phyloP scores from a whole-genome alignment of 495 filamentous ascomycete genomes.

The Usnea hakonensis region DNA sequence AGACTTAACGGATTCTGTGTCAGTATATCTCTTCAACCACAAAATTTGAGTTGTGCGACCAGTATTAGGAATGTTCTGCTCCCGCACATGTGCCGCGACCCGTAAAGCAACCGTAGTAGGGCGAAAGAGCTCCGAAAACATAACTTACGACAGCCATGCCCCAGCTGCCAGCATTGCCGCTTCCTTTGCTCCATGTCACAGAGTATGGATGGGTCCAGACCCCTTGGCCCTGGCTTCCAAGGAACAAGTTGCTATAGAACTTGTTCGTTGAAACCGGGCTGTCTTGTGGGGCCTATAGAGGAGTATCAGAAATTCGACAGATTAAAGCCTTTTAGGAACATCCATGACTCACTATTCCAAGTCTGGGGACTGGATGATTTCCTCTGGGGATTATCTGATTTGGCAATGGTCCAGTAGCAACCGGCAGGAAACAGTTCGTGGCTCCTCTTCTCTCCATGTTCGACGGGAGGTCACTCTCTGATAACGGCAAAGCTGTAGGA shows the following conservation, averaged over 20 bases:
- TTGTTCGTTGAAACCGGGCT: slow-evolving; percentile 73
- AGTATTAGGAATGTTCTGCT: no score
- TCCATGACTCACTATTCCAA: slow-evolving; percentile 38
- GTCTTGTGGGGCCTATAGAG: slow-evolving; percentile 31
- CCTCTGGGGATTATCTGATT: slow-evolving; percentile 41
- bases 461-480: slow-evolving; percentile 31
- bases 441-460: slow-evolving; percentile 27
- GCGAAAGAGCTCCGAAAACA: no score
- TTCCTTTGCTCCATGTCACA: slow-evolving; percentile 65
- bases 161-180: slow-evolving; percentile 58
- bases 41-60: no score
- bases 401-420: slow-evolving; percentile 53
- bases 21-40: no score
- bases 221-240: slow-evolving; percentile 61
- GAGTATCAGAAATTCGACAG: slow-evolving; percentile 26
- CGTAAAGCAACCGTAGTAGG: no score
- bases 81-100: no score
- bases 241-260: slow-evolving; percentile 85
- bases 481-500: slow-evolving; percentile 7
- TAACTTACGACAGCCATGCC: slow-evolving; percentile 68
- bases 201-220: slow-evolving; percentile 85
- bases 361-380: slow-evolving; percentile 45
- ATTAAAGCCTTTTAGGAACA: slow-evolving; percentile 33
- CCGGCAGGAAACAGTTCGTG: slow-evolving; percentile 49
- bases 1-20: no score